A percentile compares a stretch with the other conserved stretches of the same genome.
Conservation (phyloP, 148 eudicot species). For the Drosera capensis region DNA sequence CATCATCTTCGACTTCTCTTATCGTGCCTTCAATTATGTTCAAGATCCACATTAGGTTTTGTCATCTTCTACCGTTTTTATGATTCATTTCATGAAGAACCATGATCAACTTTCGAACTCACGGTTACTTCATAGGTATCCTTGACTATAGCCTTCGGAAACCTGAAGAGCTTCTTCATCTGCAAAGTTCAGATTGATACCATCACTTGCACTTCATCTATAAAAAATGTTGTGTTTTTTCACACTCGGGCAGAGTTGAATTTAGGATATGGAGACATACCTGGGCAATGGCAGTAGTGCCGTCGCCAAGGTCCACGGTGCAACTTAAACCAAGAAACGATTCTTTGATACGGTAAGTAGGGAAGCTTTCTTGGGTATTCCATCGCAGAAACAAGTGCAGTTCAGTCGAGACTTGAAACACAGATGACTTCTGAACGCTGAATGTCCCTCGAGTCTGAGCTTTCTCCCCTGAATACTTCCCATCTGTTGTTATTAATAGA, state of each 20-base stretch:
- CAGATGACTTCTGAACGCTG: constrained; percentile 11
- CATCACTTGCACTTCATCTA: too few species aligned
- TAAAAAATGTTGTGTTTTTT: not conserved
- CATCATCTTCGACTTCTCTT: too few species aligned
- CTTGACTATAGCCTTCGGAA: constrained; percentile 9
- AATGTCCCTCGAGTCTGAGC: constrained; percentile 13
- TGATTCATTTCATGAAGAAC: constrained; percentile 8
- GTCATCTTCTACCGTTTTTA: too few species aligned
- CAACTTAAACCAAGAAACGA: constrained; percentile 18
- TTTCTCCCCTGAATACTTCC: constrained; percentile 24
- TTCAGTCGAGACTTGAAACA: constrained; percentile 12
- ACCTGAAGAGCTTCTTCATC: constrained; percentile 12
- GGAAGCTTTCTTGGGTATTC: constrained; percentile 8
- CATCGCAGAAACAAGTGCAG: constrained; percentile 17
- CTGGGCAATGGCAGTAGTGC: constrained; percentile 15
- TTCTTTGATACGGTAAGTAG: constrained; percentile 18
- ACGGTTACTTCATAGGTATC: constrained; percentile 17
- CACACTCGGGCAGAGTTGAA: not conserved
- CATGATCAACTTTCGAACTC: constrained; percentile 18
- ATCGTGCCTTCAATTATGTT: too few species aligned
- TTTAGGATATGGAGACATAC: not conserved
- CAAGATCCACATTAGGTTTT: too few species aligned
- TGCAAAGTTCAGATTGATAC: too few species aligned
- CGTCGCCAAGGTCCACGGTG: constrained; percentile 14
- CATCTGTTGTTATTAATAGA: constrained; percentile 26